A percentile compares a stretch with the other conserved stretches of the same genome.
These are phyloP conservation scores for Amanita muscaria DNA, from an alignment of 768 basidiomycete species.

Conservation along the genomic window DNA sequence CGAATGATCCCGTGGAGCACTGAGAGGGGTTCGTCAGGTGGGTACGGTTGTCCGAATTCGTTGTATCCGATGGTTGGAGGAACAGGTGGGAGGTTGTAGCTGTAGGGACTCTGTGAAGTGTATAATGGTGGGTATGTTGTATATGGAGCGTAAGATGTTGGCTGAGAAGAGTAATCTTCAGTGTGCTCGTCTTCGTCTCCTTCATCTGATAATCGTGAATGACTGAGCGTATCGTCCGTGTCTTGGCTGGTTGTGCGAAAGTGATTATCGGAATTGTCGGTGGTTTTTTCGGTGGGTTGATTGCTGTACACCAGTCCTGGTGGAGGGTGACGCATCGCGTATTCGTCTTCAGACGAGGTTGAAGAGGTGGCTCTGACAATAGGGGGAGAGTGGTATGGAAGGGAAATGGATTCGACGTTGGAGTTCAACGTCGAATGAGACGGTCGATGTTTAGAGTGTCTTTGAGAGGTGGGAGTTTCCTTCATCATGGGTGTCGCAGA, in stretches of 20 bases:
- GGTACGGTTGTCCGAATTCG: constrained; percentile 39
- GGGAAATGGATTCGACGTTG: constrained; percentile 1
- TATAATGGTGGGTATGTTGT: constrained; percentile 8
- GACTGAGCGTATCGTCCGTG: constrained; percentile 37
- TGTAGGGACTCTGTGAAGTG: constrained; percentile 9
- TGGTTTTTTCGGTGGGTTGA: constrained; percentile 33
- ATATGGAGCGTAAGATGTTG: no score
- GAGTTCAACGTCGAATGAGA: constrained; percentile 5
- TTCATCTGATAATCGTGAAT: constrained; percentile 23
- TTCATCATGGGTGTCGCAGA: background rate
- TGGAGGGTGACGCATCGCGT: background rate
- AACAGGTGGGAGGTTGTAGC: constrained; percentile 18
- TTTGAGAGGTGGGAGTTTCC: background rate
- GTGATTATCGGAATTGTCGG: constrained; percentile 42
- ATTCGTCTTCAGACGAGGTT: constrained; percentile 6
- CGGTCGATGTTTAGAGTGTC: constrained; percentile 1
- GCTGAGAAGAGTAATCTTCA: background rate
- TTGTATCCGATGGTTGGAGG: constrained; percentile 32
- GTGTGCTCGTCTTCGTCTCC: constrained; percentile 12
- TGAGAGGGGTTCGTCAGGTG: constrained; percentile 42
- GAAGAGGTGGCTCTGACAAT: background rate
- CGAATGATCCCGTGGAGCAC: constrained; percentile 57
- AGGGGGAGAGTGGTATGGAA: background rate
- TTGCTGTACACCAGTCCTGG: constrained; percentile 17
- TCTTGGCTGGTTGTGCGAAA: constrained; percentile 44